phyloP scores from a whole-genome alignment of 805 yeast genomes.

The Saturnispora galanensis region DNA sequence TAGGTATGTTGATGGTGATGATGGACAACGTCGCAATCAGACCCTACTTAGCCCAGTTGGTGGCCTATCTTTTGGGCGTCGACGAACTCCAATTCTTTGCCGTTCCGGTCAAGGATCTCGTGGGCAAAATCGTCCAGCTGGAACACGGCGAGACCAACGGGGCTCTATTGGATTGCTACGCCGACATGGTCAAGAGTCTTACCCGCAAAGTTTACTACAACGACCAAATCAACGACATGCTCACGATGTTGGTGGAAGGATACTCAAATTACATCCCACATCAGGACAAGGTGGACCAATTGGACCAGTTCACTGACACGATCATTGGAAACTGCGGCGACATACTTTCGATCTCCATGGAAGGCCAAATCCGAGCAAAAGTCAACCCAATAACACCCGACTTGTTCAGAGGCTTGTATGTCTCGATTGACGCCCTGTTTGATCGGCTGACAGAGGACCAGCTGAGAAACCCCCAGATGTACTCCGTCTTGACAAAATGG shows the following conservation, averaged over 20 bases:
- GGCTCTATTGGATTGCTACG: conserved; percentile 31
- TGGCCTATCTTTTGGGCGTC: conserved; percentile 52
- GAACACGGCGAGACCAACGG: background rate
- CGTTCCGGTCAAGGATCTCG: conserved; percentile 70
- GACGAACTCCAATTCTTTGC: conserved; percentile 75
- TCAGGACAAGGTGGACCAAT: too few species aligned
- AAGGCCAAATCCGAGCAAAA: conserved; percentile 23
- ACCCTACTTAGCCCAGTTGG: conserved; percentile 17
- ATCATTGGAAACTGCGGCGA: too few species aligned
- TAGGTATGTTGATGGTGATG: conserved; percentile 25
- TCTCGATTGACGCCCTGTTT: too few species aligned
- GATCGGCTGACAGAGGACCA: too few species aligned
- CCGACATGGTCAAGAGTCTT: conserved; percentile 55
- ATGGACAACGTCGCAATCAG: conserved; percentile 7
- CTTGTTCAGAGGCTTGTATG: background rate
- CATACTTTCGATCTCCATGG: too few species aligned
- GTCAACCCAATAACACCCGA: conserved; percentile 31
- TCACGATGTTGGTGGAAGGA: conserved; percentile 35
- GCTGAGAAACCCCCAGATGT: too few species aligned
- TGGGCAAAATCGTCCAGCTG: conserved; percentile 37
- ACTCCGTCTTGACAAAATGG: conserved; percentile 21
- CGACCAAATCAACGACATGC: conserved; percentile 78
- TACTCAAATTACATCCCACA: background rate
- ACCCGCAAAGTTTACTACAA: conserved; percentile 74
- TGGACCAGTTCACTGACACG: too few species aligned